Percentiles rank a stretch among this genome's conserved stretches.
phyloP scores from a whole-genome alignment of 2,329 filamentous ascomycete genomes.

The Sporothrix phasma region DNA sequence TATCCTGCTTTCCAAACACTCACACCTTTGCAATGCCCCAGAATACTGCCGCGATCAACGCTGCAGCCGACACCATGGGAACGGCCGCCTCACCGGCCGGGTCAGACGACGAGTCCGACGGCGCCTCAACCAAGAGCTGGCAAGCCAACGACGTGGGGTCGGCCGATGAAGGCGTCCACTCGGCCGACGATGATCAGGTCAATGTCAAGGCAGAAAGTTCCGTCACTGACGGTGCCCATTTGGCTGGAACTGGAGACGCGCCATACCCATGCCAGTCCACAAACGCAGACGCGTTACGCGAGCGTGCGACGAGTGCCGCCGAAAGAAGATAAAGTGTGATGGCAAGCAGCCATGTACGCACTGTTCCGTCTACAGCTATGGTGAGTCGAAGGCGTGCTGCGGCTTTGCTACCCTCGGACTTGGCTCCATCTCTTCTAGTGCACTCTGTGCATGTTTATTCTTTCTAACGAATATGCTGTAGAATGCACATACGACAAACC shows the following conservation, averaged over 20 bases:
- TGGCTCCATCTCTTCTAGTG: neutral
- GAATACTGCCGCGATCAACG: neutral
- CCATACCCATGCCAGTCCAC: conserved; percentile 50
- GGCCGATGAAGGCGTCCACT: conserved; percentile 7
- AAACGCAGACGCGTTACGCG: conserved; percentile 70
- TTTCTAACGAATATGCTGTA: conserved; percentile 28
- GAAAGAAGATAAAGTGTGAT: conserved; percentile 83
- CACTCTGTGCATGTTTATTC: neutral
- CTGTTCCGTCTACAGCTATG: conserved; percentile 97
- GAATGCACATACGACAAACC: conserved; percentile 95
- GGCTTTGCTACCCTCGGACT: neutral
- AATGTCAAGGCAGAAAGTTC: conserved; percentile 13
- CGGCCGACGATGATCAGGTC: conserved; percentile 8
- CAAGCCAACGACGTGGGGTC: conserved; percentile 11
- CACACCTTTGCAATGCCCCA: neutral
- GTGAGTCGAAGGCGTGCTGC: conserved; percentile 27
- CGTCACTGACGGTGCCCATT: neutral
- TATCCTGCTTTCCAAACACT: neutral
- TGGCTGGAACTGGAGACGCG: conserved; percentile 21
- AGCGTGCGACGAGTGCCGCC: conserved; percentile 71
- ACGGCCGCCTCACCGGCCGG: conserved; percentile 8
- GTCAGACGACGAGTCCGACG: conserved; percentile 16
- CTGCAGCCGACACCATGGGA: conserved; percentile 9
- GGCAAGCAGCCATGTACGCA: conserved; percentile 86
- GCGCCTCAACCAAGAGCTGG: conserved; percentile 15